Evolutionary conservation across 2,329 filamentous ascomycete species (phyloP).

Genomic region (Aspergillus novofumigatus): DNA sequence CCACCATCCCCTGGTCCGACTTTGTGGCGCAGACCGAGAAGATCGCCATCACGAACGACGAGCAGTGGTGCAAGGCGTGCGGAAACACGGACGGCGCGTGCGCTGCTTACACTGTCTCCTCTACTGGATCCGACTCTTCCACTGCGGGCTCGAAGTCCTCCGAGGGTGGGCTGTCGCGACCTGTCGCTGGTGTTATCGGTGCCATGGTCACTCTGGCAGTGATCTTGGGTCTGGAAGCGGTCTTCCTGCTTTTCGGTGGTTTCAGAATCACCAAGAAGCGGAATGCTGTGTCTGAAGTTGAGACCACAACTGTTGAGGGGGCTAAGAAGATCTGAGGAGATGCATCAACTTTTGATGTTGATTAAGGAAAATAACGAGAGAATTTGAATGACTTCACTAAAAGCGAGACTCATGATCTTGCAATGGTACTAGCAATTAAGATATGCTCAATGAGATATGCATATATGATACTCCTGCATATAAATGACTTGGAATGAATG

Average conservation of each 20-base stretch:
- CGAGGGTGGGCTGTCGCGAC: conserved; percentile 55
- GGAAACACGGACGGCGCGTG: conserved; percentile 68
- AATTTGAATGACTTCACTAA: no score
- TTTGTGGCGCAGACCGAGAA: conserved; percentile 62
- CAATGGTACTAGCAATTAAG: no score
- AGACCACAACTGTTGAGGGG: conserved; percentile 8
- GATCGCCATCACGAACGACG: conserved; percentile 62
- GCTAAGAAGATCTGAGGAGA: conserved; percentile 17
- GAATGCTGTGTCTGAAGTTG: conserved; percentile 10
- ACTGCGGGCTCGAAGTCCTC: conserved; percentile 16
- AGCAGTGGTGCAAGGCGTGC: conserved; percentile 70
- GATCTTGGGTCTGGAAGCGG: conserved; percentile 53
- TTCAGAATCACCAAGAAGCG: conserved; percentile 57
- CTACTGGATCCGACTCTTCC: conserved; percentile 22
- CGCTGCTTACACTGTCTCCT: conserved; percentile 42
- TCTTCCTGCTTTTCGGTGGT: conserved; percentile 54
- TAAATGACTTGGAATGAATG: no score
- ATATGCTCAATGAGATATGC: neutral
- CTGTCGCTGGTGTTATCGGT: conserved; percentile 77
- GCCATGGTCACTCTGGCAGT: conserved; percentile 65
- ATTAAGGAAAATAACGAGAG: neutral
- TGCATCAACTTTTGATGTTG: neutral
- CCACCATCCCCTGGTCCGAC: conserved; percentile 61
- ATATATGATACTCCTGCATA: neutral
- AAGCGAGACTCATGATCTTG: no score